These are phyloP conservation scores for Epithemia pelagica DNA, from an alignment of 108 stramenopile species.

Conservation along the genomic window DNA sequence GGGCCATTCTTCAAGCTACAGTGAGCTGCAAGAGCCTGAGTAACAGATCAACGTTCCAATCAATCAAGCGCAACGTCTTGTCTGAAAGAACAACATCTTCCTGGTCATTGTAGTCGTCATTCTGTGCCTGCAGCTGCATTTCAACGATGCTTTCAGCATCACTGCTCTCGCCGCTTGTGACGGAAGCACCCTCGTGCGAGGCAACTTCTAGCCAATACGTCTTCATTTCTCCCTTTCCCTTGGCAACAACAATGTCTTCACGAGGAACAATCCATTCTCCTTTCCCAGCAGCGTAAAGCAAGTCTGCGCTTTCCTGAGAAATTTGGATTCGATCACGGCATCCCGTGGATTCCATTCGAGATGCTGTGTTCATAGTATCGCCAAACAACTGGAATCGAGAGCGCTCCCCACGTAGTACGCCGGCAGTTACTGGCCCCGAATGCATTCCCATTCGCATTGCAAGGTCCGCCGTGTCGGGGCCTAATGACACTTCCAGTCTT, in stretches of 20 bases:
- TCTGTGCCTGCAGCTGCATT: neutral
- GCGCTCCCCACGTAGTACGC: slow-evolving; percentile 32
- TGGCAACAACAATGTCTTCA: slow-evolving; percentile 29
- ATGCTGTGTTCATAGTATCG: slow-evolving; percentile 40
- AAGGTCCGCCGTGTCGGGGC: slow-evolving; percentile 21
- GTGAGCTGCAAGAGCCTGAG: slow-evolving; percentile 17
- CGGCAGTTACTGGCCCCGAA: slow-evolving; percentile 38
- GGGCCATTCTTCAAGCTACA: slow-evolving; percentile 8
- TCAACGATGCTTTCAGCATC: neutral
- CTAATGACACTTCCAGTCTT: slow-evolving; percentile 10
- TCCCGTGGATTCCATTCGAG: slow-evolving; percentile 46
- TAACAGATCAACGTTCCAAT: slow-evolving; percentile 30
- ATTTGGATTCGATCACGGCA: slow-evolving; percentile 30
- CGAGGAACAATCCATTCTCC: slow-evolving; percentile 33
- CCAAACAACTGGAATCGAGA: slow-evolving; percentile 31
- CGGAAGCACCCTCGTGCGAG: neutral
- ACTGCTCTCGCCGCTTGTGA: slow-evolving; percentile 1
- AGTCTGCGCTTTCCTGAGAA: slow-evolving; percentile 28
- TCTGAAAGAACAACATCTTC: neutral
- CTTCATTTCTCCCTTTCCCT: slow-evolving; percentile 45
- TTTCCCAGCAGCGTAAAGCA: slow-evolving; percentile 34
- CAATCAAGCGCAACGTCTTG: slow-evolving; percentile 9
- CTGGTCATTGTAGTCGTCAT: neutral
- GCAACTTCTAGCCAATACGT: slow-evolving; percentile 34
- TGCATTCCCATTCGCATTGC: slow-evolving; percentile 44